Percentiles rank a stretch among this genome's conserved stretches.
These are phyloP conservation scores for Chamaecyparis obtusa DNA, from an alignment of 75 land plant genomes.

Conservation along the genomic window DNA sequence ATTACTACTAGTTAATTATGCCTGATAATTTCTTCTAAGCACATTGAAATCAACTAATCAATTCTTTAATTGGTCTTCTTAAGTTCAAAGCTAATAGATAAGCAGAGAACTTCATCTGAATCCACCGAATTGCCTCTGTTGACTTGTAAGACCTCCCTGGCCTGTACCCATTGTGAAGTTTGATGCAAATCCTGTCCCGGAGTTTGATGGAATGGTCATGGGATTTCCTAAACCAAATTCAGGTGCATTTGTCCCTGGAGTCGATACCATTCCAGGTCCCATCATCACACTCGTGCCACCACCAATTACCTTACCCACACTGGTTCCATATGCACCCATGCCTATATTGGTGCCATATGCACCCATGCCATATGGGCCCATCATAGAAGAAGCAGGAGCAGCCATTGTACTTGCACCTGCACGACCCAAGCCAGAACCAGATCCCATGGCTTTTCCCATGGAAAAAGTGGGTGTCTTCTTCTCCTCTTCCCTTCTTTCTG, in stretches of 20 bases:
- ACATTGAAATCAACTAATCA: neutral
- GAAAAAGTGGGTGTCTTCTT: slow-evolving; percentile 30
- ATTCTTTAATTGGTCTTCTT: neutral
- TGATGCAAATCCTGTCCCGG: slow-evolving; percentile 11
- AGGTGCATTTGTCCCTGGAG: slow-evolving; percentile 6
- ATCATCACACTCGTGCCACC: neutral
- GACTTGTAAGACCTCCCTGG: slow-evolving; percentile 16
- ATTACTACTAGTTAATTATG: neutral
- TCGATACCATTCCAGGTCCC: slow-evolving; percentile 22
- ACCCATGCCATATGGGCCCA: slow-evolving; percentile 10
- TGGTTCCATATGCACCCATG: neutral
- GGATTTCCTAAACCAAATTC: slow-evolving; percentile 38
- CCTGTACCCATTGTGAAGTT: slow-evolving; percentile 37
- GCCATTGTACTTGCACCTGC: slow-evolving; percentile 39
- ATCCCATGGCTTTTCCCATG: slow-evolving; percentile 92
- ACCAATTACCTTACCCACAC: neutral
- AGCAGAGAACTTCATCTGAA: slow-evolving; percentile 26
- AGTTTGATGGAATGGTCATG: slow-evolving; percentile 19
- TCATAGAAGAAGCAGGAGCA: slow-evolving; percentile 24
- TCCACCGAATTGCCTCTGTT: slow-evolving; percentile 38
- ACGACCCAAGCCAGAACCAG: slow-evolving; percentile 60
- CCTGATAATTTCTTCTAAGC: neutral
- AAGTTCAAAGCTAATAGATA: neutral
- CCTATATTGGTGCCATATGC: neutral
- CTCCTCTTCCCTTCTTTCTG: slow-evolving; percentile 39